Conservation (phyloP, 768 basidiomycete species). For the Naematelia aurantialba region DNA sequence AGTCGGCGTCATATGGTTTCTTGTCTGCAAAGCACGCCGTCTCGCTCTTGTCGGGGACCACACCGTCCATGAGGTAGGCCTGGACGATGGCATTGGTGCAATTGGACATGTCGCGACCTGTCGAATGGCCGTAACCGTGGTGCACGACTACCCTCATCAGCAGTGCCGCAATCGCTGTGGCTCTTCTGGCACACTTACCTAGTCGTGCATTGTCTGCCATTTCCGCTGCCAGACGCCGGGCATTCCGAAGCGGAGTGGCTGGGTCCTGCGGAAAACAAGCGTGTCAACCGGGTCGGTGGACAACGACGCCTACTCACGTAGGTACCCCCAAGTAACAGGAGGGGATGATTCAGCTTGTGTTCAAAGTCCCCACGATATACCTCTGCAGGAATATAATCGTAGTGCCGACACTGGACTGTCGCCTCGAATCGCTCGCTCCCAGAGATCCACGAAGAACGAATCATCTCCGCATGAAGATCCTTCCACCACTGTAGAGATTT, state of each 20-base stretch:
- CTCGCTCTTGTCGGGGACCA: neutral
- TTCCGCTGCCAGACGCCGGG: constrained; percentile 8
- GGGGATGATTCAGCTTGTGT: constrained; percentile 1
- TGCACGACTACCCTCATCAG: neutral
- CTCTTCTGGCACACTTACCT: neutral
- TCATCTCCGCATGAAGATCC: constrained; percentile 4
- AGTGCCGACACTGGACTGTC: constrained; percentile 7
- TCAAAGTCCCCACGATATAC: constrained; percentile 9
- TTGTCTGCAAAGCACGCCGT: constrained; percentile 1
- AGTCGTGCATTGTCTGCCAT: constrained; percentile 9
- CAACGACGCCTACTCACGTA: too few relatives aligned
- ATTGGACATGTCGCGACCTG: neutral
- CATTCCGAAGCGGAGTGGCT: constrained; percentile 6
- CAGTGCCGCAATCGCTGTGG: neutral
- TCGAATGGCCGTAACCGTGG: constrained; percentile 6
- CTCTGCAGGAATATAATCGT: constrained; percentile 3
- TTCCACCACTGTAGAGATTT: constrained; percentile 6
- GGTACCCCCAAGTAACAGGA: neutral
- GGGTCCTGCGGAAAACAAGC: constrained; percentile 7
- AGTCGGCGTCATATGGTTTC: constrained; percentile 5
- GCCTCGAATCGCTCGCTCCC: neutral
- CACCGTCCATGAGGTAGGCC: neutral
- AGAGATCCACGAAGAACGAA: constrained; percentile 4
- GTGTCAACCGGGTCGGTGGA: too few relatives aligned
- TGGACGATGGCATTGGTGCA: neutral